Base-by-base conservation (phyloP, 2,329 filamentous ascomycete genomes). In the Fusarium heterosporum region DNA sequence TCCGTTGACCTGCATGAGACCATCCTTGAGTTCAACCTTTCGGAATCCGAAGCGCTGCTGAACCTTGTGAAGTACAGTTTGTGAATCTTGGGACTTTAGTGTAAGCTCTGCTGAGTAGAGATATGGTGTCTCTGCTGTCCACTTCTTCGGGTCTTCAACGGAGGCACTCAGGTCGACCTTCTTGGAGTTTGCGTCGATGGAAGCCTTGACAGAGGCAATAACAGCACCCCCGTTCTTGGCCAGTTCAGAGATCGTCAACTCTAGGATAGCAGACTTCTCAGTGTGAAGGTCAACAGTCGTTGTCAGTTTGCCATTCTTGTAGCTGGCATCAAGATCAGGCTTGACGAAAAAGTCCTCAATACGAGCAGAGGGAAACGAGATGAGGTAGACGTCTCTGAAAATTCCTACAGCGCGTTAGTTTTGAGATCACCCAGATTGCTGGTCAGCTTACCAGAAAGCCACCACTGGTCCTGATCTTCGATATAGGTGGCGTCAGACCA, bases 391-490 rank as follows among this genome's bases (percentile, higher is more conserved):
- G 71, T 91, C 89, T 19, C 89, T 82, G 71, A 90, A 92, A 38
- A 91, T 91, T 7, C 78, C 81, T 12, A 83, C 1, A 19, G 4
- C 8, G 7, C 0, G 12, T 52, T 4, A 52, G n/a, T 14, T 26
- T 7, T 10, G 2, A 3, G 56, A 87, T 1, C 22, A 25, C 57
- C 4, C 10, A 10, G 17, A n/a, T 77, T 75, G 13, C 4, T 83
- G 72, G 1, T 84, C 84, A 19, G 45, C 82, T 80, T n/a, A 89
- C 85, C 81, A 22, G 85, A 88, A 7, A 90, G 76, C 85, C 87
- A 88, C 89, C 89, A 91, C 71, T 90, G 87, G 73, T 91, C 88
- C 69, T 89, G 87, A 54, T 91, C 88, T 73, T 92, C 89, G 32
- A 91, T 88, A 68, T 91, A 91, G 0, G 85, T 86, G 3, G 87